Base-by-base conservation (phyloP, 2,329 filamentous ascomycete genomes). In the Ceratocystis ficicola region DNA sequence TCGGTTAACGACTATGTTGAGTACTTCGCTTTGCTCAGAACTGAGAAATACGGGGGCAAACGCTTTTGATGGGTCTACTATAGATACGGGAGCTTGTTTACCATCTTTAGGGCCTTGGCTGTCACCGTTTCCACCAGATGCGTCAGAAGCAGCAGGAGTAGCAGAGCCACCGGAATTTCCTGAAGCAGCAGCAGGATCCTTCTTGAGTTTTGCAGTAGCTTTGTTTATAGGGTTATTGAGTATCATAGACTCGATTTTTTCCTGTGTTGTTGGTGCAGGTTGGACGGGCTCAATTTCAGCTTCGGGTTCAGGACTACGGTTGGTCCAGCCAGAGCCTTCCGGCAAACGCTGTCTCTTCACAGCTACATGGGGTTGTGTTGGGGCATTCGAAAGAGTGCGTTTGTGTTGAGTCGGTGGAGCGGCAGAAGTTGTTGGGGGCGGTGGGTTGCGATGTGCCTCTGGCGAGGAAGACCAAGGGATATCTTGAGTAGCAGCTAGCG, bases 11-110 rank as follows among this genome's bases (percentile, higher is more conserved):
- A 99, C 93, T 22, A 96, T 79, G 59, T 90, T 85, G 66, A 95
- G 79, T 10, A 99, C 90, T 67, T 89, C 85, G 68, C 84, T 82
- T 75, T 99, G 94, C 73, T 99, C 94, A 12, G 87, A 83, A 73
- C 90, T 96, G 44, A 99, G 79, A 66, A 87, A 86, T 8, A 95
- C 81, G 8, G 81, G 76, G 30, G 72, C 72, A 6, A 83, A 76
- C 66, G 83, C 74, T 72, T 75, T 73, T 66, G 75, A 68, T 12
- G 71, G 67, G n/a, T 64, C 62, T 15, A 52, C 44, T 25, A 55
- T 30, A 44, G 62, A 55, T 20, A 5, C 36, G 55, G 55, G 17
- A n/a, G 20, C 44, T 63, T 41, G 46, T 20, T 44, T 44, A 2
- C 36, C 62, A 28, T 20, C 46, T 32, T 52, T 41, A 20, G 55